A percentile compares a stretch with the other conserved stretches of the same genome.
phyloP scores from a whole-genome alignment of 768 basidiomycete genomes.

The Lactarius indigo region DNA sequence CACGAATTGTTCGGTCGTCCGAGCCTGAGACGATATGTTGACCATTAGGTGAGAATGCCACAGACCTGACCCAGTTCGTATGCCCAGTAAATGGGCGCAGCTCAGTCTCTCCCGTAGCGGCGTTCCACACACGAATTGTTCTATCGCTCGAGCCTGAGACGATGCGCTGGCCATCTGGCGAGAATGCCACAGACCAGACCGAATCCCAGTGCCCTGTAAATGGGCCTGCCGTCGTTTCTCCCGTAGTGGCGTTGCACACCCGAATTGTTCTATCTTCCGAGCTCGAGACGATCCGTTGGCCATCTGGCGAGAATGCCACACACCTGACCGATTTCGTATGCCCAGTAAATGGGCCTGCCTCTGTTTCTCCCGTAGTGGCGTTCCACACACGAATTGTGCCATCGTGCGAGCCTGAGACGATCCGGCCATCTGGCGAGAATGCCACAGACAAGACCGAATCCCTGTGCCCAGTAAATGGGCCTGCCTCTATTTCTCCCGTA shows the following conservation, averaged over 20 bases:
- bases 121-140: too few species aligned
- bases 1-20: not conserved
- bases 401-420: not conserved
- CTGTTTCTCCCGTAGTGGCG: not conserved
- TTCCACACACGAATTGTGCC: not conserved
- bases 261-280: too few species aligned
- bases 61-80: not conserved
- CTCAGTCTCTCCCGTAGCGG: too few species aligned
- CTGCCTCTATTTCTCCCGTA: not conserved
- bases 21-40: not conserved
- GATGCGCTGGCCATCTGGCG: too few species aligned
- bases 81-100: not conserved
- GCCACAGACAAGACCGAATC: not conserved
- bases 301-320: too few species aligned
- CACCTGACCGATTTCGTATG: not conserved
- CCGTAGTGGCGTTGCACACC: too few species aligned
- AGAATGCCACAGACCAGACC: too few species aligned
- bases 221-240: too few species aligned
- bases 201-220: too few species aligned
- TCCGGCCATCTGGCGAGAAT: not conserved
- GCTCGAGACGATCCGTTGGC: too few species aligned
- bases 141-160: too few species aligned
- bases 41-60: not conserved
- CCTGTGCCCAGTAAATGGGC: not conserved
- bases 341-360: not conserved